These are phyloP conservation scores for Pyrrhoderma lamaoense DNA, from an alignment of 1,284 basidiomycete species.

Conservation along the genomic window DNA sequence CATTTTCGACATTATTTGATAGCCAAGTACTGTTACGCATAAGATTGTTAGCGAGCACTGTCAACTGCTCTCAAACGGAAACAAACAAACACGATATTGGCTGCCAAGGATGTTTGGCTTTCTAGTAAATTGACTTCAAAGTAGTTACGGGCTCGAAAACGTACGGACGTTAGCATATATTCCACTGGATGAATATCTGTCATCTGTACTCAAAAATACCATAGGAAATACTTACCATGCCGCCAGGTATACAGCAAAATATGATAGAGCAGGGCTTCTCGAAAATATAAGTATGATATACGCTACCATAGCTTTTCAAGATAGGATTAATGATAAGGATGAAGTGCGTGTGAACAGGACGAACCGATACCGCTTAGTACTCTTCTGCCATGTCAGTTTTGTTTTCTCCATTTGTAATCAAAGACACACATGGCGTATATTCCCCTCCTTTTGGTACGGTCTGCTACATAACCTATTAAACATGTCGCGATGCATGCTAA, in stretches of 20 bases:
- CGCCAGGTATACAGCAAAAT: conserved; percentile 62
- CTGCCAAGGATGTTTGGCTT: conserved; percentile 24
- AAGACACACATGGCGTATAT: conserved; percentile 53
- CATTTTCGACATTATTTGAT: conserved; percentile 65
- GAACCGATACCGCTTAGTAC: conserved; percentile 33
- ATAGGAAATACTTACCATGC: conserved; percentile 46
- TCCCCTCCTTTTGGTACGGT: conserved; percentile 51
- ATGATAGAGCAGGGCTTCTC: conserved; percentile 53
- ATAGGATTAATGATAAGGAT: background rate
- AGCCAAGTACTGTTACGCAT: conserved; percentile 47
- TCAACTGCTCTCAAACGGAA: no score
- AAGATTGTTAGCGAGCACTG: background rate
- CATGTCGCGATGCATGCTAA: conserved; percentile 57
- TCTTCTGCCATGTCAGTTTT: conserved; percentile 21
- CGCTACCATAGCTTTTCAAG: conserved; percentile 40
- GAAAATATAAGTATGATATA: conserved; percentile 67
- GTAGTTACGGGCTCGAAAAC: background rate
- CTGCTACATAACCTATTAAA: conserved; percentile 53
- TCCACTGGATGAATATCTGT: background rate
- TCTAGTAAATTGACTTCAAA: no score
- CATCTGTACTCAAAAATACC: background rate
- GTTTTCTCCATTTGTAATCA: no score
- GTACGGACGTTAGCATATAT: background rate
- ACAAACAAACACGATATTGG: conserved; percentile 51
- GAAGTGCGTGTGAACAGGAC: background rate